Percentiles rank a stretch among this genome's conserved stretches.
These are phyloP conservation scores for Punctularia strigosozonata DNA, from an alignment of 768 basidiomycete species.

Conservation along the genomic window DNA sequence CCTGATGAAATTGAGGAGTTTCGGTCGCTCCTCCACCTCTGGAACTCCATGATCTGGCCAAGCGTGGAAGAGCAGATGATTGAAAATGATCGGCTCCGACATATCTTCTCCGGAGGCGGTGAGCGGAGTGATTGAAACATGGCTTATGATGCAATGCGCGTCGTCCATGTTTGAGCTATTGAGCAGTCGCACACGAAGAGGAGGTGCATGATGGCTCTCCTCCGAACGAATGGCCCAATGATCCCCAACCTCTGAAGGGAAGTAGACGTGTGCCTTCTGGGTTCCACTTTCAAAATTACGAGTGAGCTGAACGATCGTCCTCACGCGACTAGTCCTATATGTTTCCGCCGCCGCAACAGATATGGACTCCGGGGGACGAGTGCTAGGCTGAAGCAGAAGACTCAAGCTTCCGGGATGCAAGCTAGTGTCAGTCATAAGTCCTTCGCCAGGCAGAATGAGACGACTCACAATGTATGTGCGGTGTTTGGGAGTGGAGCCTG, in stretches of 20 bases:
- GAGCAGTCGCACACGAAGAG: slow-evolving; percentile 49
- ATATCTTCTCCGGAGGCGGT: slow-evolving; percentile 9
- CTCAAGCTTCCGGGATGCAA: too few relatives aligned
- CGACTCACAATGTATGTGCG: slow-evolving; percentile 66
- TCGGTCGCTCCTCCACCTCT: slow-evolving; percentile 40
- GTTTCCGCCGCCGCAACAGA: slow-evolving; percentile 6
- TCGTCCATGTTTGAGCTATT: slow-evolving; percentile 33
- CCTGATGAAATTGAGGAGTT: slow-evolving; percentile 46
- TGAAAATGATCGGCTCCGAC: slow-evolving; percentile 37
- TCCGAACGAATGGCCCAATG: slow-evolving; percentile 33
- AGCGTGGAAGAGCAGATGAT: slow-evolving; percentile 59
- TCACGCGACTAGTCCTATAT: slow-evolving; percentile 33
- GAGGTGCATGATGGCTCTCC: slow-evolving; percentile 22
- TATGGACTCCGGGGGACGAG: slow-evolving; percentile 20
- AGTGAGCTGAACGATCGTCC: slow-evolving; percentile 78
- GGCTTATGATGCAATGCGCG: slow-evolving; percentile 52
- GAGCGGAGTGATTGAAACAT: slow-evolving; percentile 38
- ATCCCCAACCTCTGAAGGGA: slow-evolving; percentile 49
- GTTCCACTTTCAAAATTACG: slow-evolving; percentile 56
- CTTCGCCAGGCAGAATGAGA: too few relatives aligned
- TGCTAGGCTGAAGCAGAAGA: slow-evolving; percentile 40
- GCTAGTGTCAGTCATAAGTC: too few relatives aligned
- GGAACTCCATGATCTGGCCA: slow-evolving; percentile 91
- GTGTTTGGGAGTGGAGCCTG: slow-evolving; percentile 71
- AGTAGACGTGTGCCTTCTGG: slow-evolving; percentile 70